Conservation (phyloP, 192 early-diverging fungal species). For the Entomortierella beljakovae region DNA sequence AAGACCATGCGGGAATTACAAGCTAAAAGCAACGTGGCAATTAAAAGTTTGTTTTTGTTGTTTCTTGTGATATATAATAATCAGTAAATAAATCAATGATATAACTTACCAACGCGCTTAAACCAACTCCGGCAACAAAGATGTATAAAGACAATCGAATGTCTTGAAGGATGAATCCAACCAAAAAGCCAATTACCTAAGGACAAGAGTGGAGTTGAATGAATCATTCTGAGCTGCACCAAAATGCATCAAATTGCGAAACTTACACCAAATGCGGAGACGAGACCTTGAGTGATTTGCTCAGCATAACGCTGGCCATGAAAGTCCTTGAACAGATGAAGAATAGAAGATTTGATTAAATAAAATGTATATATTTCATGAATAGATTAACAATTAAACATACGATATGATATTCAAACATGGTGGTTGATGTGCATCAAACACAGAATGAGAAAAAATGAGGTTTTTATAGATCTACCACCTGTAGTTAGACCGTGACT, state of each 20-base stretch:
- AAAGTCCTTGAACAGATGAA: slow-evolving; percentile 31
- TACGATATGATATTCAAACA: slow-evolving; percentile 53
- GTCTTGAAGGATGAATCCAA: slow-evolving; percentile 36
- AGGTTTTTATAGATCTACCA: no score
- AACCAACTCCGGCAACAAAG: slow-evolving; percentile 39
- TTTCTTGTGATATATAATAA: no score
- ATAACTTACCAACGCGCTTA: slow-evolving; percentile 23
- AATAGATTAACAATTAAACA: background rate
- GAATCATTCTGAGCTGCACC: background rate
- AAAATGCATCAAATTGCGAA: background rate
- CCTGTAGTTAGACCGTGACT: no score
- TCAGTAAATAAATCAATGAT: no score
- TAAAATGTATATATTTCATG: background rate
- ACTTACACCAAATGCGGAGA: slow-evolving; percentile 42
- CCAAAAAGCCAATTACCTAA: slow-evolving; percentile 42
- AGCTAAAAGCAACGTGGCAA: slow-evolving; percentile 15
- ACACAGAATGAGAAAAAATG: no score
- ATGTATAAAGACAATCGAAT: slow-evolving; percentile 36
- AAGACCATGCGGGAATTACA: slow-evolving; percentile 50
- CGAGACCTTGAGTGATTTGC: slow-evolving; percentile 41
- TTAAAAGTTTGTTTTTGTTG: background rate
- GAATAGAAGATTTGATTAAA: background rate
- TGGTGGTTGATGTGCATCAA: no score
- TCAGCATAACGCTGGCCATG: slow-evolving; percentile 40
- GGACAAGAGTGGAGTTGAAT: background rate